These are phyloP conservation scores for Antrodiella citrinella DNA, from an alignment of 768 basidiomycete species.

Conservation along the genomic window DNA sequence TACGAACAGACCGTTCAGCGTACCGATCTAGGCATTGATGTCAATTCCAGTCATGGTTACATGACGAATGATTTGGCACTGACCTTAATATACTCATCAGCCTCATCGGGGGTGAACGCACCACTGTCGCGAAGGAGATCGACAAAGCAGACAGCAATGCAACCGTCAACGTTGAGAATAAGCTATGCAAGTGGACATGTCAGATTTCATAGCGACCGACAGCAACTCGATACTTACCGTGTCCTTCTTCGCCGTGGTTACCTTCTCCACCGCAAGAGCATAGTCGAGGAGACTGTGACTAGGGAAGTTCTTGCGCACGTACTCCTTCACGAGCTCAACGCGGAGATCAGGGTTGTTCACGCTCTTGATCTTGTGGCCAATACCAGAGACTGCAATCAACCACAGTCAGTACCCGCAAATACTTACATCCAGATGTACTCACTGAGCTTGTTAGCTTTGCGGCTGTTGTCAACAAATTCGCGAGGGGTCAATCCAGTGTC, in stretches of 20 bases:
- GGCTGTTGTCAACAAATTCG: constrained; percentile 91
- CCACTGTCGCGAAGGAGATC: constrained; percentile 88
- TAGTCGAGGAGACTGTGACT: constrained; percentile 89
- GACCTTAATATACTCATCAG: constrained; percentile 92
- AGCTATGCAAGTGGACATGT: too few species aligned
- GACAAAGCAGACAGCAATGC: constrained; percentile 94
- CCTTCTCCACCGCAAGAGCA: constrained; percentile 94
- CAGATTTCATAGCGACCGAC: not conserved
- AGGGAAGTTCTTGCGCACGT: constrained; percentile 93
- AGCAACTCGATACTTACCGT: constrained; percentile 47
- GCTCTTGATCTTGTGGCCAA: constrained; percentile 99
- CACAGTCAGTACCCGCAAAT: too few species aligned
- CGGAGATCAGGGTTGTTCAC: constrained; percentile 93
- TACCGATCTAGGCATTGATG: constrained; percentile 51
- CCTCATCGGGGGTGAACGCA: constrained; percentile 93
- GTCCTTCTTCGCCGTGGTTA: constrained; percentile 96
- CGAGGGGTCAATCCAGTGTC: constrained; percentile 93
- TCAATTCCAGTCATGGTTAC: not conserved
- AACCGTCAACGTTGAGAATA: constrained; percentile 95
- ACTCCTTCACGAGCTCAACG: constrained; percentile 93
- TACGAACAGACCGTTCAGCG: constrained; percentile 94
- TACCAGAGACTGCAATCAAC: constrained; percentile 95
- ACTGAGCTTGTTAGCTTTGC: constrained; percentile 94
- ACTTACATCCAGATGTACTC: too few species aligned
- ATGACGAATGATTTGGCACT: constrained; percentile 9